A percentile compares a stretch with the other conserved stretches of the same genome.
Evolutionary conservation across 768 basidiomycete species (phyloP).

Genomic region (Candolleomyces efflorescens): DNA sequence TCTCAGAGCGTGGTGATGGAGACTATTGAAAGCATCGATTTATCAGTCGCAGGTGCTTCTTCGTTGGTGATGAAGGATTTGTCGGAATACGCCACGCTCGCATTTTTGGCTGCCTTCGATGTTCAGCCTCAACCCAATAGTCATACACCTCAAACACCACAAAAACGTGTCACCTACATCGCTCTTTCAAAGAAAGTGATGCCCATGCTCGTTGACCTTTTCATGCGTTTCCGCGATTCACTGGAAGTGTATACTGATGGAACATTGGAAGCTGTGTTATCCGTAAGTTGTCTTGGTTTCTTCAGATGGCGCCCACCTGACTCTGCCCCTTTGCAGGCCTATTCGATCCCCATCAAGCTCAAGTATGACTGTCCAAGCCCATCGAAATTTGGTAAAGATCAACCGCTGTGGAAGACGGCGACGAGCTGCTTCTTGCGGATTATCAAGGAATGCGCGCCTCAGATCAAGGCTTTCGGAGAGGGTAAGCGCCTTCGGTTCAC

Average conservation of each 20-base stretch:
- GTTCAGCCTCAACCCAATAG: conserved; percentile 38
- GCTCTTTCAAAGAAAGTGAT: conserved; percentile 85
- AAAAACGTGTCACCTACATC: conserved; percentile 81
- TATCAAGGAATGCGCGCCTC: conserved; percentile 60
- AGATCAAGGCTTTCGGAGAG: conserved; percentile 45
- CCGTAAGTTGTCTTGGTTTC: conserved; percentile 41
- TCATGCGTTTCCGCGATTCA: conserved; percentile 58
- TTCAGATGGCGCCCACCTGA: neutral
- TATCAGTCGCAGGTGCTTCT: conserved; percentile 54
- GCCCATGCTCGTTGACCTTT: conserved; percentile 80
- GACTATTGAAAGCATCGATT: conserved; percentile 62
- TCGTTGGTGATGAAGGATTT: conserved; percentile 81
- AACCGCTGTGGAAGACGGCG: conserved; percentile 94
- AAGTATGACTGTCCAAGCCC: conserved; percentile 93
- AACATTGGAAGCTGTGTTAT: conserved; percentile 78
- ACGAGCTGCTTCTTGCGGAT: conserved; percentile 71
- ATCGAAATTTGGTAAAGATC: conserved; percentile 83
- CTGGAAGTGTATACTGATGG: conserved; percentile 71
- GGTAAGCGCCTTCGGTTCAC: conserved; percentile 29
- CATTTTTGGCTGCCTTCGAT: conserved; percentile 80
- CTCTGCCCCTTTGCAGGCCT: conserved; percentile 47
- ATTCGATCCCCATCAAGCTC: conserved; percentile 86
- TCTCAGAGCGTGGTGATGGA: conserved; percentile 69
- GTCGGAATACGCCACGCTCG: conserved; percentile 80
- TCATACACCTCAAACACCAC: conserved; percentile 38